Base-by-base conservation (phyloP, 140 eudicot genomes). In the Artemisia princeps region DNA sequence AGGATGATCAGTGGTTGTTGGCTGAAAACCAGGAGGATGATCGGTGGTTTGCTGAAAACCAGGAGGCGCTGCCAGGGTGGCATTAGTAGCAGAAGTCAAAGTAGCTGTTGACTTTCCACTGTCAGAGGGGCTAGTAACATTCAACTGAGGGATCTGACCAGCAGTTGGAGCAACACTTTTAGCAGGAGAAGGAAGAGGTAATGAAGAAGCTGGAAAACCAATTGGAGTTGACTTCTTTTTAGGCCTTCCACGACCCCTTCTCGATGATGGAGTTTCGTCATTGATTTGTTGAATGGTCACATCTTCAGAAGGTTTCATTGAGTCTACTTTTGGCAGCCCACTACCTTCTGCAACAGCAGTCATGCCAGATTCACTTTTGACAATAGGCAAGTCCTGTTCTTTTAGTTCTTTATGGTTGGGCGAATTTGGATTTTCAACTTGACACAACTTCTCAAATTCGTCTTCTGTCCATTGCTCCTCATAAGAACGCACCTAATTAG, bases 381-480 rank as follows among this genome's bases (percentile, higher is more conserved):
- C 70, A 40, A 63, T 37, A 11, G 80, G 26, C 75, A 76, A 70
- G 16, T 75, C 88, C 72, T 51, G 53, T 53, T 79, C 92, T 60
- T 64, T 76, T 2, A 22, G 63, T 69, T 86, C 90, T 63, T 68
- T 82, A 46, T 26, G 14, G 56, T 57, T 73, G 20, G 89, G 94
- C 10, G 95, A 80, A 48, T 78, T 84, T 14, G 90, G 90, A 60
- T 87, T 77, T 14, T 84, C 99, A 73, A 40, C 90, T 73, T 85
- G 90, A 72, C 99, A 92, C 73, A 92, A n/a, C 63, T 83, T 92
- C 68, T 88, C 99, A 72, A 88, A 92, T 78, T 92, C 96, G n/a
- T 92, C 99, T 72, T 88, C 99, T 7, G 94, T 85, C 96, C 94
- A 88, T 84, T 88, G 99, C 81, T 92, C 99, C 92, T 92, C 99